Percentiles rank a stretch among this genome's conserved stretches.
These are phyloP conservation scores for Epicoccum nigrum DNA, from an alignment of 2,329 filamentous ascomycete species.

Conservation along the genomic window DNA sequence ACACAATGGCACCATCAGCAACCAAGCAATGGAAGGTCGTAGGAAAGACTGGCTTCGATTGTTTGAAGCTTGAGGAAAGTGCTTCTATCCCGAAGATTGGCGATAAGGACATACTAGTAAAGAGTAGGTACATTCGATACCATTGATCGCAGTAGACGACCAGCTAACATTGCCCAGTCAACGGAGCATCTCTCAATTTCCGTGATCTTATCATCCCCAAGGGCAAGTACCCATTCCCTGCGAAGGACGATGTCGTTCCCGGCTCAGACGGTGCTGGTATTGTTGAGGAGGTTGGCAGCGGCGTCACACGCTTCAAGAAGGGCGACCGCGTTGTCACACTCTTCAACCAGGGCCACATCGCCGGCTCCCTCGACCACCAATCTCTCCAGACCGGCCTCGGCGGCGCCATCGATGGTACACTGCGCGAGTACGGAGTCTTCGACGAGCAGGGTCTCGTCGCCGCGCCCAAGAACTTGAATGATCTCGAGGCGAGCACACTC, in stretches of 20 bases:
- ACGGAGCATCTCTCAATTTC: constrained; percentile 57
- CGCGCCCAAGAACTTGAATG: constrained; percentile 63
- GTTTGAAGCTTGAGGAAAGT: constrained; percentile 61
- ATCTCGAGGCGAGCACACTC: constrained; percentile 55
- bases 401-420: constrained; percentile 69
- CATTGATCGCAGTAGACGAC: background rate
- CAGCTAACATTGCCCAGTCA: constrained; percentile 44
- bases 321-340: constrained; percentile 67
- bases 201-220: constrained; percentile 57
- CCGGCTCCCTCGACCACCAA: constrained; percentile 52
- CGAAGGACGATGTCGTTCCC: constrained; percentile 51
- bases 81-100: constrained; percentile 65
- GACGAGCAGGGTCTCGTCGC: constrained; percentile 70
- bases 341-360: constrained; percentile 66
- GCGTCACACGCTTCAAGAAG: constrained; percentile 62
- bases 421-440: constrained; percentile 72
- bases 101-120: constrained; percentile 75
- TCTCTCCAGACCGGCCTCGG: constrained; percentile 65
- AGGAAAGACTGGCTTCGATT: constrained; percentile 64
- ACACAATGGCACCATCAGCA: constrained; percentile 51
- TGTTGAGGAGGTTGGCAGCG: constrained; percentile 60
- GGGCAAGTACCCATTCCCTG: constrained; percentile 54
- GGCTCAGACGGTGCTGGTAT: constrained; percentile 60
- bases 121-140: constrained; percentile 48
- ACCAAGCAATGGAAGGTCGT: constrained; percentile 64